Conservation (phyloP, 495 filamentous ascomycete species). For the Podospora australis region DNA sequence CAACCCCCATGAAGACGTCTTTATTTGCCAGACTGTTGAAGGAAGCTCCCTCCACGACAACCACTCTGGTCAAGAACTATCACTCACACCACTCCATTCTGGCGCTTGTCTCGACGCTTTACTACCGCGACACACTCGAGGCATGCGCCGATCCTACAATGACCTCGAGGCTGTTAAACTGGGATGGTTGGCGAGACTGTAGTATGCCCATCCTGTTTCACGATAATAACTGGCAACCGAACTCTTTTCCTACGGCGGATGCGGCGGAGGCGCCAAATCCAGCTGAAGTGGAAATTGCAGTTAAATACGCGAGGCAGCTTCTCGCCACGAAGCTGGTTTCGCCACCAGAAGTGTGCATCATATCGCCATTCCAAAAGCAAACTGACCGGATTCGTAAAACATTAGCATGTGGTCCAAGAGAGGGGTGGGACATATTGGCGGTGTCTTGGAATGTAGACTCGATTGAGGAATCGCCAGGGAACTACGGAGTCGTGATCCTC, state of each 20-base stretch:
- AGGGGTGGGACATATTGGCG: slow-evolving; percentile 36
- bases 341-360: slow-evolving; percentile 45
- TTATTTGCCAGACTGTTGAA: slow-evolving; percentile 48
- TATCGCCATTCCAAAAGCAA: slow-evolving; percentile 50
- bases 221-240: slow-evolving; percentile 36
- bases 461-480: slow-evolving; percentile 53
- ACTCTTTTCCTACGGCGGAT: no score
- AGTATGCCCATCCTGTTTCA: slow-evolving; percentile 46
- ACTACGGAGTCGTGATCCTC: slow-evolving; percentile 48
- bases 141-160: slow-evolving; percentile 31
- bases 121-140: slow-evolving; percentile 49
- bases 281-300: slow-evolving; percentile 41
- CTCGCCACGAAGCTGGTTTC: slow-evolving; percentile 28
- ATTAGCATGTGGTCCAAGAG: slow-evolving; percentile 26
- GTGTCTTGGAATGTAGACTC: slow-evolving; percentile 55
- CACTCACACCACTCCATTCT: slow-evolving; percentile 53
- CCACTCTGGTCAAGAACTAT: slow-evolving; percentile 55
- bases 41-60: slow-evolving; percentile 38
- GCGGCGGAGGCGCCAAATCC: slow-evolving; percentile 47
- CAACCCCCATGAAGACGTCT: slow-evolving; percentile 36
- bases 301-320: slow-evolving; percentile 34
- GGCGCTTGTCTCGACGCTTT: slow-evolving; percentile 44
- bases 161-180: slow-evolving; percentile 30
- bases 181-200: slow-evolving; percentile 43
- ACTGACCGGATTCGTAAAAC: slow-evolving; percentile 37